Percentiles rank a stretch among this genome's conserved stretches.
Conservation (phyloP, 352 stramenopile genomes). For the Pythium periplocum region DNA sequence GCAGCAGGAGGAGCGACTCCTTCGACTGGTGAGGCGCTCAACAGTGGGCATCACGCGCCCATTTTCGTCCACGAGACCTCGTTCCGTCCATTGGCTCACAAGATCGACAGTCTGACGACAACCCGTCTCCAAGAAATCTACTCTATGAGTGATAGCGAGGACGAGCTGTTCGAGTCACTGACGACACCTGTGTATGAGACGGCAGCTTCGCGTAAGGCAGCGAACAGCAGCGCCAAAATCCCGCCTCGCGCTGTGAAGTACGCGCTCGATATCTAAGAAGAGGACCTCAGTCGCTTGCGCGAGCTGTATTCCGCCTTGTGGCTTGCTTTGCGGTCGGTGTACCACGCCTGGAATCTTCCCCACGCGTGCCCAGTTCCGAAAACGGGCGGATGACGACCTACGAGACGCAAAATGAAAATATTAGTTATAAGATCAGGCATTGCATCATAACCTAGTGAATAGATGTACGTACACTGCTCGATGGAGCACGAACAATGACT, state of each 20-base stretch:
- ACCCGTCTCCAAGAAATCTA: constrained; percentile 76
- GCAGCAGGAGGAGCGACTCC: constrained; percentile 4
- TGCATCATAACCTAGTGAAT: no score
- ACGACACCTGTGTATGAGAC: constrained; percentile 50
- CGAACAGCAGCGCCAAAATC: constrained; percentile 19
- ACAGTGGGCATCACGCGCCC: constrained; percentile 39
- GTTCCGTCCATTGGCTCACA: constrained; percentile 40
- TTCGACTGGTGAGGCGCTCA: constrained; percentile 31
- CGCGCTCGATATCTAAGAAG: constrained; percentile 34
- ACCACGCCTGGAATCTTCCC: no score
- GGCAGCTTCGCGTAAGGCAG: constrained; percentile 26
- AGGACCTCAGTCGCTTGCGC: not conserved
- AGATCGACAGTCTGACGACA: constrained; percentile 47
- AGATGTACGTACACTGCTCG: no score
- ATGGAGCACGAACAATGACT: no score
- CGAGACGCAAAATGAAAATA: not conserved
- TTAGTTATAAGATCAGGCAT: no score
- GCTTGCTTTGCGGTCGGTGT: no score
- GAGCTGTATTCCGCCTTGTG: not conserved
- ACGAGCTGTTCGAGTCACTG: constrained; percentile 64
- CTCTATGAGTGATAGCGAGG: constrained; percentile 81
- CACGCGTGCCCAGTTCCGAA: constrained; percentile 18
- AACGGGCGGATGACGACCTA: constrained; percentile 62
- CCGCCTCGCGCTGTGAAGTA: constrained; percentile 56
- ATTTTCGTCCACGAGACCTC: constrained; percentile 65